Base-by-base conservation (phyloP, 495 filamentous ascomycete genomes). In the Rhypophila decipiens region DNA sequence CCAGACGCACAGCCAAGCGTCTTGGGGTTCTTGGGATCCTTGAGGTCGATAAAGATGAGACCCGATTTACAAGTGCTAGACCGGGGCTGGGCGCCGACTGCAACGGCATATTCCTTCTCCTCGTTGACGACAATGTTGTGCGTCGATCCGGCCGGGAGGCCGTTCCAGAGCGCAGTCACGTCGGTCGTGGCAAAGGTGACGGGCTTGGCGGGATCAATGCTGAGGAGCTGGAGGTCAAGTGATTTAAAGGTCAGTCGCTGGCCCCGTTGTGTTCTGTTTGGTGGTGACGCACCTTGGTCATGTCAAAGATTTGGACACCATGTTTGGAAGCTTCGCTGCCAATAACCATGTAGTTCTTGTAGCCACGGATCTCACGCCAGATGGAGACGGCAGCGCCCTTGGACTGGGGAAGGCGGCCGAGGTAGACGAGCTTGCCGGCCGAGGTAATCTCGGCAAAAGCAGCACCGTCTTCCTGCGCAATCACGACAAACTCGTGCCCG, bases 401-500 rank as follows among this genome's bases (percentile, higher is more conserved):
- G 55, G 76, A 67, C 45, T 73, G 72, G 8, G 77, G 76, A 0
- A 81, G 66, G 7, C 78, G 68, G 9, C 78, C 78, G 5, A 82
- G 67, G 48, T 82, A 82, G 34, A 66, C 51, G 11, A 82, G 56
- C 40, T 72, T 69, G n/a, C 78, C 78, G 33, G 62, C 58, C 13
- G 59, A 22, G 44, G 57, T 68, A 51, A 80, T 67, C 56, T 82
- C 77, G 17, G 72, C 71, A 48, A 82, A 82, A 1, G 79, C 71
- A 1, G 79, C 58, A 13, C 78, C 79, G 44, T 82, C 79, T 22
- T 65, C 65, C 50, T 82, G 78, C 2, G 69, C 77, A 34, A 82
- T 69, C 24, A 73, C 77, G 21, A 76, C 66, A 56, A 82, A 74
- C 47, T 82, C 78, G 11, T 77, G 72, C n/a, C 76, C 78, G n/a